A percentile compares a stretch with the other conserved stretches of the same genome.
Evolutionary conservation across 1,284 basidiomycete species (phyloP).

Genomic region (Irpex sp.): DNA sequence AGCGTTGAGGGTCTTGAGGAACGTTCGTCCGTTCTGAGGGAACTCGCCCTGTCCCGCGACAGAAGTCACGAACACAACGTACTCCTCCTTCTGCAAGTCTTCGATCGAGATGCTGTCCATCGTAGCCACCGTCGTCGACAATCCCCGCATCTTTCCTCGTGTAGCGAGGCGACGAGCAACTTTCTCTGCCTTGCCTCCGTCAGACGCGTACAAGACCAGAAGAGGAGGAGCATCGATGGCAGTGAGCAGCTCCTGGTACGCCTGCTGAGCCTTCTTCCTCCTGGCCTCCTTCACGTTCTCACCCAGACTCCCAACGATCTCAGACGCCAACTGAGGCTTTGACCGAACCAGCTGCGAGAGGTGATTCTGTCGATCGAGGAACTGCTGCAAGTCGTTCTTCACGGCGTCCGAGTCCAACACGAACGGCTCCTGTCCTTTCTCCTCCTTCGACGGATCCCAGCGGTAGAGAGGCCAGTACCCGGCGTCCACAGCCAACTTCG

Average conservation of each 20-base stretch:
- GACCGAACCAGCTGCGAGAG: constrained; percentile 86
- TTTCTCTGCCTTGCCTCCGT: constrained; percentile 95
- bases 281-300: constrained; percentile 81
- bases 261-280: constrained; percentile 77
- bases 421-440: constrained; percentile 78
- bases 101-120: constrained; percentile 79
- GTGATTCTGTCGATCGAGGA: constrained; percentile 96
- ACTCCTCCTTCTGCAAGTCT: constrained; percentile 69
- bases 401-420: constrained; percentile 89
- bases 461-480: constrained; percentile 99
- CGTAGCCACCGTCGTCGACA: constrained; percentile 68
- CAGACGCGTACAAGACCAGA: constrained; percentile 87
- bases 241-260: constrained; percentile 82
- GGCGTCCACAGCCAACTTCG: constrained; percentile 92
- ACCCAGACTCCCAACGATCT: constrained; percentile 83
- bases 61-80: constrained; percentile 87
- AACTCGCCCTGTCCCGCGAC: constrained; percentile 99
- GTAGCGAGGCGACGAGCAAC: constrained; percentile 84
- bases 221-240: constrained; percentile 89
- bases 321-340: constrained; percentile 75
- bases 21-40: constrained; percentile 91
- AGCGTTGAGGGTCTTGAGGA: constrained; percentile 83
- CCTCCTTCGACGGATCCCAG: constrained; percentile 89
- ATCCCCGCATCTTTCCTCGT: constrained; percentile 81
- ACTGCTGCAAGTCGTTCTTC: constrained; percentile 91